A percentile compares a stretch with the other conserved stretches of the same genome.
These are phyloP conservation scores for Silene vulgaris DNA, from an alignment of 179 eudicot genomes.

Conservation along the genomic window DNA sequence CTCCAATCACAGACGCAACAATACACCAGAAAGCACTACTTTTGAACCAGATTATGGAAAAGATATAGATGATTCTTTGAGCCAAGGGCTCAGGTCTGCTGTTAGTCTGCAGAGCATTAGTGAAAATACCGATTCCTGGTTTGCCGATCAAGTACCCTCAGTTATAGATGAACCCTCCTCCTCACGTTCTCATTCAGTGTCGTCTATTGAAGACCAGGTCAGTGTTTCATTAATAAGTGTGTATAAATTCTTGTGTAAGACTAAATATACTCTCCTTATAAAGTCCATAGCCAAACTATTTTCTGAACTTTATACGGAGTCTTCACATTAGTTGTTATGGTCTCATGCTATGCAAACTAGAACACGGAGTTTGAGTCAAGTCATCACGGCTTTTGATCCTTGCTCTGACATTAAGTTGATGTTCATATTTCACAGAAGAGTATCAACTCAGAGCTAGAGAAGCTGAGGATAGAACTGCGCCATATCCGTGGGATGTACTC, in stretches of 20 bases:
- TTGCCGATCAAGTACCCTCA: constrained; percentile 32
- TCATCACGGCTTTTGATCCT: neutral
- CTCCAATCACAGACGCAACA: constrained; percentile 32
- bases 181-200: constrained; percentile 26
- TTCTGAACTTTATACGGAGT: neutral
- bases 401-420: neutral
- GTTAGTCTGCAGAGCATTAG: constrained; percentile 27
- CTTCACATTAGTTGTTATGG: neutral
- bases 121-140: constrained; percentile 33
- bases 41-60: constrained; percentile 28
- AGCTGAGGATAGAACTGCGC: constrained; percentile 67
- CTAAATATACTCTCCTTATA: neutral
- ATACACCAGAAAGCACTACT: constrained; percentile 31
- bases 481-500: constrained; percentile 77
- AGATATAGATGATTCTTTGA: constrained; percentile 31
- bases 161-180: constrained; percentile 24
- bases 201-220: constrained; percentile 37
- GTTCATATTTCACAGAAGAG: constrained; percentile 37
- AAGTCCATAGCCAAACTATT: too few relatives aligned
- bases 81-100: constrained; percentile 27
- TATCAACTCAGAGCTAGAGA: constrained; percentile 60
- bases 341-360: neutral
- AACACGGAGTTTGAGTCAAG: neutral
- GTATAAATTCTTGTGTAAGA: neutral
- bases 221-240: neutral